Base-by-base conservation (phyloP, 257 asterid genomes). In the Solanum commersonii region DNA sequence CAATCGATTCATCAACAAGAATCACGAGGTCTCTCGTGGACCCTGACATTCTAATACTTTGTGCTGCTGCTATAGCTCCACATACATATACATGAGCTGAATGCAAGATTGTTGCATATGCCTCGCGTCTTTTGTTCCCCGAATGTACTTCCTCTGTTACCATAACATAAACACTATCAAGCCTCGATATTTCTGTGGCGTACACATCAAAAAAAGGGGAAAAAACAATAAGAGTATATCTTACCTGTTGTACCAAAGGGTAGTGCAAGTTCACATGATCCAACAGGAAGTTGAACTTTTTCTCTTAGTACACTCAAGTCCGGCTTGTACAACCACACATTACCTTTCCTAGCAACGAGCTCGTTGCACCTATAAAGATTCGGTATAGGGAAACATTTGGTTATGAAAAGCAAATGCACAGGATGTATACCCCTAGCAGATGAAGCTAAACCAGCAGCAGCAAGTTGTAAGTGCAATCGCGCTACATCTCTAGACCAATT, bases 51-150 rank as follows among this genome's bases (percentile, higher is more conserved):
- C 96, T 93, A 73, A 96, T 95, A 90, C 99, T 96, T 88, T 95
- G 99, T 0, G 98, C 99, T 34, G 99, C 98, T 42, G 94, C 95
- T 52, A 96, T 96, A 59, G 99, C 99, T 59, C 99, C 99, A 44
- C 99, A 96, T 3, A 95, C 99, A 60, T 96, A 96, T 34, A 91
- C 96, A 44, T 95, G 92, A 31, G 98, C 98, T 35, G 99, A 94
- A 85, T 96, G 99, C n/a, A 96, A 90, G 91, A 96, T 93, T 6
- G 99, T 94, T 9, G 98, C 98, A 35, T 96, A 96, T 18, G 99
- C 99, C 90, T 96, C 99, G 0, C 95, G 92, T 34, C 91, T 94
- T 91, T 37, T 87, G 74, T 85, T 92, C 33, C 92, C 93, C 1
- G 46, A n/a, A 52, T 87, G 89, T 31, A 67, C 81, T 27, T 90